Evolutionary conservation across 768 basidiomycete genomes (phyloP).

Genomic region (Suillus subalutaceus): DNA sequence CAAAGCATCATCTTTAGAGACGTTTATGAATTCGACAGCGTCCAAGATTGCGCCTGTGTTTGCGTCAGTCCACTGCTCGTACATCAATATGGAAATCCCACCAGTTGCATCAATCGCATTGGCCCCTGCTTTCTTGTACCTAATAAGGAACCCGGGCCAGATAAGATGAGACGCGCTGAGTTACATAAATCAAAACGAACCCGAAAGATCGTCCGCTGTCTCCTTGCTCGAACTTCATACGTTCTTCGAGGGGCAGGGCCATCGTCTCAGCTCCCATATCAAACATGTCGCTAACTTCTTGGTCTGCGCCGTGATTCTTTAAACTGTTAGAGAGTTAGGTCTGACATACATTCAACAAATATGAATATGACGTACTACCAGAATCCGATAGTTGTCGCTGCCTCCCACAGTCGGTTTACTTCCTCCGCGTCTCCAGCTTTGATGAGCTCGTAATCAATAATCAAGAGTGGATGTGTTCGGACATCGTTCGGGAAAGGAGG

Average conservation of each 20-base stretch:
- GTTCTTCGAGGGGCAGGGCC: conserved; percentile 43
- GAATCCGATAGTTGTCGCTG: conserved; percentile 52
- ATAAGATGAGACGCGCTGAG: not conserved
- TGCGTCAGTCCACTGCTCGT: not conserved
- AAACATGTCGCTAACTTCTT: conserved; percentile 42
- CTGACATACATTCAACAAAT: not conserved
- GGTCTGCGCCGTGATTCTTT: conserved; percentile 45
- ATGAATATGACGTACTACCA: conserved; percentile 47
- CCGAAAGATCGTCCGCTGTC: conserved; percentile 43
- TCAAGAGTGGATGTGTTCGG: conserved; percentile 46
- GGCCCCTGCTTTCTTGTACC: conserved; percentile 65
- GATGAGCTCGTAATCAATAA: conserved; percentile 49
- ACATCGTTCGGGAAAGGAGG: conserved; percentile 50
- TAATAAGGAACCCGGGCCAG: conserved; percentile 15
- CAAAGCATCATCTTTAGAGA: conserved; percentile 70
- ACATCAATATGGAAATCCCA: not conserved
- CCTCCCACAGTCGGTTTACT: conserved; percentile 48
- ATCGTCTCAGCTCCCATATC: conserved; percentile 45
- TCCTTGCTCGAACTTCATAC: conserved; percentile 46
- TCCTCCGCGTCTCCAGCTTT: conserved; percentile 38
- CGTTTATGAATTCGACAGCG: conserved; percentile 64
- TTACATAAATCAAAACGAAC: conserved; percentile 20
- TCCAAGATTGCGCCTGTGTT: conserved; percentile 32
- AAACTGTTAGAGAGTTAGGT: conserved; percentile 28
- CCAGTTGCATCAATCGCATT: conserved; percentile 66